Conservation (phyloP, 768 basidiomycete species). For the Leccinum rimulosum region DNA sequence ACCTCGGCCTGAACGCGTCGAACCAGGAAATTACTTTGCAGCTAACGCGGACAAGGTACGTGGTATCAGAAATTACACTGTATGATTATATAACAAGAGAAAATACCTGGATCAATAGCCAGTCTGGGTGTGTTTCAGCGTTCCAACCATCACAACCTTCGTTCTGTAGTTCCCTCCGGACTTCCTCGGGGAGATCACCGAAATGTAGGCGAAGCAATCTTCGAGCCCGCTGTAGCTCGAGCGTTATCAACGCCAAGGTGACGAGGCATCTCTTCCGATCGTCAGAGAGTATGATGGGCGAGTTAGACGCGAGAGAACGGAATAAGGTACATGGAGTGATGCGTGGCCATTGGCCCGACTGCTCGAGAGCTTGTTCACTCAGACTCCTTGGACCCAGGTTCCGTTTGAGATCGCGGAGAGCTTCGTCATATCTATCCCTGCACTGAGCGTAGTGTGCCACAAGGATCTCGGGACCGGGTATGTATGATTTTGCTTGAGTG, state of each 20-base stretch:
- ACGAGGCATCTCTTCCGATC: constrained; percentile 32
- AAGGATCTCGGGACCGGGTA: constrained; percentile 5
- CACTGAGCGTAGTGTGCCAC: constrained; percentile 8
- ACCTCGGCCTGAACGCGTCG: constrained; percentile 21
- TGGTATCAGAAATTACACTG: background rate
- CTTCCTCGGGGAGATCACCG: constrained; percentile 28
- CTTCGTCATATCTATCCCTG: constrained; percentile 2
- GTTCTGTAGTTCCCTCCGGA: constrained; percentile 28
- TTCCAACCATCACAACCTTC: constrained; percentile 19
- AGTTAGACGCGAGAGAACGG: constrained; percentile 26
- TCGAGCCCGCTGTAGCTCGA: constrained; percentile 37
- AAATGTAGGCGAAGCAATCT: constrained; percentile 28
- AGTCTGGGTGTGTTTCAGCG: constrained; percentile 29
- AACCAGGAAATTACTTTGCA: constrained; percentile 16
- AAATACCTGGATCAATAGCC: constrained; percentile 45
- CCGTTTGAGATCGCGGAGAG: background rate
- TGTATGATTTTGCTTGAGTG: background rate
- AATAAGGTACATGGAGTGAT: constrained; percentile 35
- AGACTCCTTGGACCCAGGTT: constrained; percentile 13
- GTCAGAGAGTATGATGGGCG: constrained; percentile 8
- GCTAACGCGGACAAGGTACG: constrained; percentile 21
- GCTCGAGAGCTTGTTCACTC: constrained; percentile 16
- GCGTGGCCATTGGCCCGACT: constrained; percentile 38
- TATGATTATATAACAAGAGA: background rate
- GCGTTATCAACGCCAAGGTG: constrained; percentile 25